Conservation (phyloP, 2,329 filamentous ascomycete genomes). For the Colletotrichum orchidophilum region DNA sequence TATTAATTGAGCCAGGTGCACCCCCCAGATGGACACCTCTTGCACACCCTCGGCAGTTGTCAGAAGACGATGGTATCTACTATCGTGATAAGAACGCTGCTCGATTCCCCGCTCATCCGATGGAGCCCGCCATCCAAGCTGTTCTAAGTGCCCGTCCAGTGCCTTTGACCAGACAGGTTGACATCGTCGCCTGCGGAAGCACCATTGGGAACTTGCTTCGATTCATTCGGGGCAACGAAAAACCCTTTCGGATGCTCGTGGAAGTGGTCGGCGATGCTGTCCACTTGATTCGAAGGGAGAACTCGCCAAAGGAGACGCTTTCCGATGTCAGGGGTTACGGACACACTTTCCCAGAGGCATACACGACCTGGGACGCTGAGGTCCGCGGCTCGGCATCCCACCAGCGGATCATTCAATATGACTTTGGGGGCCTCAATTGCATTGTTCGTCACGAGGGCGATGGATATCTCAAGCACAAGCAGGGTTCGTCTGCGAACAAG, state of each 20-base stretch:
- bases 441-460: conserved; percentile 68
- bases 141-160: conserved; percentile 48
- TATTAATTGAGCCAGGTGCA: conserved; percentile 48
- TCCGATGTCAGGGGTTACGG: conserved; percentile 67
- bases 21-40: conserved; percentile 61
- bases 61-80: conserved; percentile 57
- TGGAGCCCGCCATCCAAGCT: conserved; percentile 56
- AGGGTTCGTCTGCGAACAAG: background rate
- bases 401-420: conserved; percentile 69
- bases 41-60: conserved; percentile 42
- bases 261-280: conserved; percentile 65
- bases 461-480: conserved; percentile 55
- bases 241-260: conserved; percentile 66
- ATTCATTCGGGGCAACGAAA: conserved; percentile 57
- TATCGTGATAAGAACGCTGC: conserved; percentile 66
- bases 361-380: conserved; percentile 69
- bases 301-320: conserved; percentile 66
- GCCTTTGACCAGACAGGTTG: conserved; percentile 46
- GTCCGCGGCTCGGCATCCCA: conserved; percentile 67
- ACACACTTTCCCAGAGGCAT: conserved; percentile 72
- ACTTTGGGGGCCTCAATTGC: conserved; percentile 60
- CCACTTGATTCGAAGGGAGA: conserved; percentile 71
- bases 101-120: conserved; percentile 56
- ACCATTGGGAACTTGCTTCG: conserved; percentile 70
- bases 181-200: conserved; percentile 69